These are phyloP conservation scores for Paraphaeosphaeria sporulosa DNA, from an alignment of 2,329 filamentous ascomycete genomes.

Conservation along the genomic window DNA sequence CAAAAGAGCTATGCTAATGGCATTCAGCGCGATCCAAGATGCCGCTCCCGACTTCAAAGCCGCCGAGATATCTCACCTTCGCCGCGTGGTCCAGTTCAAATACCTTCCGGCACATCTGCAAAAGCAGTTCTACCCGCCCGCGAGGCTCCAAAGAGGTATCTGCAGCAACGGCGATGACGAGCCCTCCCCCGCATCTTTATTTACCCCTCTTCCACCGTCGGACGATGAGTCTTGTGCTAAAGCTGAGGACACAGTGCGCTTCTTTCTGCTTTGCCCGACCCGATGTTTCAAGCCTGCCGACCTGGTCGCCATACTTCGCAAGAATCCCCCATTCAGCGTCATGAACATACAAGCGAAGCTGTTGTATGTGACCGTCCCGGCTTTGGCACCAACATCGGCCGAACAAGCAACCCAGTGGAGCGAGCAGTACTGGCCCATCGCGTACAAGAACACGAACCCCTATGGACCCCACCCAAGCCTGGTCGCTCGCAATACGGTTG, in stretches of 20 bases:
- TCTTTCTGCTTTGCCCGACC: conserved; percentile 62
- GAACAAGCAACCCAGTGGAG: conserved; percentile 79
- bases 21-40: conserved; percentile 54
- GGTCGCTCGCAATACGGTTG: conserved; percentile 72
- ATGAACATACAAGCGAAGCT: conserved; percentile 60
- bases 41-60: conserved; percentile 53
- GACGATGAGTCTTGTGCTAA: conserved; percentile 31
- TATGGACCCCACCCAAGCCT: conserved; percentile 83
- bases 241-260: conserved; percentile 49
- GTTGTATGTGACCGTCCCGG: conserved; percentile 71
- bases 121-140: conserved; percentile 42
- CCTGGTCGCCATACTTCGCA: conserved; percentile 42
- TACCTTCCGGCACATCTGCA: conserved; percentile 71
- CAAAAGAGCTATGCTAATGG: conserved; percentile 24
- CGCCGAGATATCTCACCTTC: conserved; percentile 65
- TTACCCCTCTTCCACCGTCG: conserved; percentile 22
- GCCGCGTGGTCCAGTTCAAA: conserved; percentile 75
- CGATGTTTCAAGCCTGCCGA: conserved; percentile 61
- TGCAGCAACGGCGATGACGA: conserved; percentile 24
- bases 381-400: conserved; percentile 76
- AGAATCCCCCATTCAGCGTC: conserved; percentile 50
- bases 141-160: conserved; percentile 44
- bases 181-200: conserved; percentile 36
- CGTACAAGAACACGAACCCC: conserved; percentile 87
- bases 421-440: conserved; percentile 79